Base-by-base conservation (phyloP, 306 rosid species). In the Inga oerstediana region DNA sequence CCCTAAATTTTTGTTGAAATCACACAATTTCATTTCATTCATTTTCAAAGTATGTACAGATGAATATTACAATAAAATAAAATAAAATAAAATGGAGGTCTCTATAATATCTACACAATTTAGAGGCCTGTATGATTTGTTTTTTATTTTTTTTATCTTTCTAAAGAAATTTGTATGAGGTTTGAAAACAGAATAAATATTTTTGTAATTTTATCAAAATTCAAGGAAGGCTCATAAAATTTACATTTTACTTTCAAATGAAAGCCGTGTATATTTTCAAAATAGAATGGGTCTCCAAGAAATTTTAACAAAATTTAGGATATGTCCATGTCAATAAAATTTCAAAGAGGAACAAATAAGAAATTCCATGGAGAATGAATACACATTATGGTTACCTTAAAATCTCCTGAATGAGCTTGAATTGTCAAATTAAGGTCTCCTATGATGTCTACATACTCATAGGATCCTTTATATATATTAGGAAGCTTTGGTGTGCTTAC, bases 401-500 rank as follows among this genome's bases (percentile, higher is more conserved):
- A 80, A 43, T 41, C 54, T 17, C 72, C 70, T 11, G 72, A 61
- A 77, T 71, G 69, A 71, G 44, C 41, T 10, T 71, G 69, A 80
- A 80, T 54, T 54, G 83, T 43, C 61, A 15, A 41, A 56, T 80
- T 80, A 41, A 80, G 83, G 71, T 80, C 71, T 43, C 70, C 83
- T 58, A 71, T 56, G 19, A 71, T 37, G 8, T 80, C 61, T 20
- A 54, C 83, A 56, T 70, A 80, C 59, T 71, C 77, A 71, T 54
- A 80, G 35, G 77, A 54, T 7, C 83, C 83, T 80, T 52, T 70
- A 35, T 80, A 80, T 70, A 80, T 80, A 17, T 54, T 44, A n/a
- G 20, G 46, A 56, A 79, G 83, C 58, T 79, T 79, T 54, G 83
- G 83, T 51, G 70, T 79, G 67, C 56, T 79, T 52, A 79, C 83